Conservation (phyloP, 352 stramenopile species). For the Stramenopiles sp. region DNA sequence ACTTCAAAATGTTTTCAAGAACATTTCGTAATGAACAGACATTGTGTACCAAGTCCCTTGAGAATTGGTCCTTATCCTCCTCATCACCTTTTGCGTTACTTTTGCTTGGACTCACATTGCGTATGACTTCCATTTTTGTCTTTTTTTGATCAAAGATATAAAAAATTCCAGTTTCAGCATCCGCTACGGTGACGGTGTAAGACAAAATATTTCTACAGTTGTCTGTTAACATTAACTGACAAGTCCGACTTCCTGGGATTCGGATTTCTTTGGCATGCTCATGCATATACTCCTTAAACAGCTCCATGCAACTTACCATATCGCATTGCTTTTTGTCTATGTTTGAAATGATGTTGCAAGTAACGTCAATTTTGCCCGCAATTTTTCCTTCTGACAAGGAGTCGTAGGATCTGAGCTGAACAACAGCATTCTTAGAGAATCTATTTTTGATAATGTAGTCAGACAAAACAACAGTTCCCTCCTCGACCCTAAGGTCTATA, state of each 20-base stretch:
- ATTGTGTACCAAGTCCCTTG: background rate
- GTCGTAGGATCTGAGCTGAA: background rate
- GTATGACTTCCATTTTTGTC: no score
- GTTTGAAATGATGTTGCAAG: background rate
- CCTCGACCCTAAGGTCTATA: background rate
- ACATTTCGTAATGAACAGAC: background rate
- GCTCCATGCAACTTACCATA: background rate
- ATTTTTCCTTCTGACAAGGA: background rate
- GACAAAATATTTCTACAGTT: no score
- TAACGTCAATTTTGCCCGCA: background rate
- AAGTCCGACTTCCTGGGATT: no score
- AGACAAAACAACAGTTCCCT: background rate
- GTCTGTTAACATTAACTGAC: no score
- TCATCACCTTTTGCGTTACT: background rate
- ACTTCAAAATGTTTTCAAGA: background rate
- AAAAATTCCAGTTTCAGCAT: no score
- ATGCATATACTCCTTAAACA: background rate
- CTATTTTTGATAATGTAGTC: background rate
- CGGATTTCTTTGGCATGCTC: background rate
- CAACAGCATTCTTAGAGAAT: background rate
- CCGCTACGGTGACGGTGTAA: no score
- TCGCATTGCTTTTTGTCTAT: background rate
- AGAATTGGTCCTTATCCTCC: background rate
- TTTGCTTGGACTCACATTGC: no score
- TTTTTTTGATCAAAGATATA: no score